Evolutionary conservation across 257 asterid genomes (phyloP).

Genomic region (Ophiorrhiza pumila): DNA sequence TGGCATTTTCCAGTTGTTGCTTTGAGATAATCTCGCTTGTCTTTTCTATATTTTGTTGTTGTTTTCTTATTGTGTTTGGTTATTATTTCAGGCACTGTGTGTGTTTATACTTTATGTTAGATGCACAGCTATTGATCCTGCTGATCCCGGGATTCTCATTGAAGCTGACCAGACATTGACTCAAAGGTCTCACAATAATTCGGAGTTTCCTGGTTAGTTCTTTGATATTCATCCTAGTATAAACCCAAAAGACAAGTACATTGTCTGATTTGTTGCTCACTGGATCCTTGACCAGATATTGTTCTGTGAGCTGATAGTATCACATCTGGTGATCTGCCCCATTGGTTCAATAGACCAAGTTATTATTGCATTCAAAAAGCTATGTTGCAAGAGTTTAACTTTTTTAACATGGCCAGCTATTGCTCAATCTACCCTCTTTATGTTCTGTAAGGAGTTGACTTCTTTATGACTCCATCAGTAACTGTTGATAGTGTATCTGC

Average conservation of each 20-base stretch:
- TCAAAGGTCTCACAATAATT: conserved; percentile 53
- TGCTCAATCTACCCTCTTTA: background rate
- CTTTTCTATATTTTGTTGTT: conserved; percentile 6
- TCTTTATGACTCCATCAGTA: background rate
- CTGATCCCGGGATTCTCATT: conserved; percentile 86
- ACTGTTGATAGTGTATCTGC: conserved; percentile 22
- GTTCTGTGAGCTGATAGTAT: background rate
- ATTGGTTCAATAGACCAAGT: background rate
- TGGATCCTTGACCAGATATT: background rate
- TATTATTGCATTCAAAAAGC: no score
- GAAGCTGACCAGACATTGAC: conserved; percentile 62
- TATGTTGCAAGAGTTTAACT: background rate
- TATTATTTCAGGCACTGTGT: conserved; percentile 61
- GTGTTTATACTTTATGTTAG: conserved; percentile 80
- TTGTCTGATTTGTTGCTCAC: background rate
- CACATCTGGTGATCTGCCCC: background rate
- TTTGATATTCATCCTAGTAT: background rate
- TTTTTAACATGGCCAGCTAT: background rate
- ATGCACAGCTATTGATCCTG: conserved; percentile 95
- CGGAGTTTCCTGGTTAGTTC: conserved; percentile 66
- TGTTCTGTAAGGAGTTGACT: background rate
- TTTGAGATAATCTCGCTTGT: background rate
- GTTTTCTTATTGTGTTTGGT: conserved; percentile 15
- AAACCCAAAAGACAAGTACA: background rate
- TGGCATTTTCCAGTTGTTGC: conserved; percentile 5